Evolutionary conservation across 2,329 filamentous ascomycete genomes (phyloP).

Genomic region (Neospermospora avenae): DNA sequence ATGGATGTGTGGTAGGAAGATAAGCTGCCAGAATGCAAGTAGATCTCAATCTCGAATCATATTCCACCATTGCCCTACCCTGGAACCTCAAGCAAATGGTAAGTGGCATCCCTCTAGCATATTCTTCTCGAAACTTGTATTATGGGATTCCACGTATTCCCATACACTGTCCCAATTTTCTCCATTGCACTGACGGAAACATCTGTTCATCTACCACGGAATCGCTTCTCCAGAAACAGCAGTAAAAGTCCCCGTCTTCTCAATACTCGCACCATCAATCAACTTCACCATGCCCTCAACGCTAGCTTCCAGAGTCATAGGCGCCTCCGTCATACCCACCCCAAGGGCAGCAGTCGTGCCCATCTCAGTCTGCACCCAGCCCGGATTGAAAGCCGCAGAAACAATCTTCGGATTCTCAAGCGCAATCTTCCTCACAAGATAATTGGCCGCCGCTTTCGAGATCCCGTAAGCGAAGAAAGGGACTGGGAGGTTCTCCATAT

Average conservation of each 20-base stretch:
- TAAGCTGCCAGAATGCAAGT: too few species aligned
- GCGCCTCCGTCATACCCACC: slow-evolving; percentile 20
- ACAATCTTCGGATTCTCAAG: slow-evolving; percentile 32
- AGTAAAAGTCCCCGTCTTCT: slow-evolving; percentile 21
- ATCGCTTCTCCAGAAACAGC: slow-evolving; percentile 11
- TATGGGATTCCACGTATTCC: too few species aligned
- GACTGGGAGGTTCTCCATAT: slow-evolving; percentile 1
- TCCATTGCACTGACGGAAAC: not conserved
- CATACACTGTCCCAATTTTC: too few species aligned
- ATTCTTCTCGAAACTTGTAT: too few species aligned
- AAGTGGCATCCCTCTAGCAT: too few species aligned
- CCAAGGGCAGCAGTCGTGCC: slow-evolving; percentile 18
- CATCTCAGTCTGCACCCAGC: slow-evolving; percentile 35
- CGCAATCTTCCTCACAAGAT: slow-evolving; percentile 34
- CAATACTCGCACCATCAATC: slow-evolving; percentile 18
- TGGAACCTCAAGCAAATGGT: too few species aligned
- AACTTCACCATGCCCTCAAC: slow-evolving; percentile 14
- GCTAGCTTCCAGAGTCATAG: slow-evolving; percentile 22
- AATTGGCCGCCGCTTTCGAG: slow-evolving; percentile 39
- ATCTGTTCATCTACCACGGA: slow-evolving; percentile 18
- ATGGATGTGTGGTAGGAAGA: too few species aligned
- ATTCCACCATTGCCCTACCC: too few species aligned
- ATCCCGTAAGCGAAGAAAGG: slow-evolving; percentile 40
- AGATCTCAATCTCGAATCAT: too few species aligned
- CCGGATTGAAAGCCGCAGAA: slow-evolving; percentile 33